These are phyloP conservation scores for Polygonum aviculare DNA, from an alignment of 148 eudicot species.

Conservation along the genomic window DNA sequence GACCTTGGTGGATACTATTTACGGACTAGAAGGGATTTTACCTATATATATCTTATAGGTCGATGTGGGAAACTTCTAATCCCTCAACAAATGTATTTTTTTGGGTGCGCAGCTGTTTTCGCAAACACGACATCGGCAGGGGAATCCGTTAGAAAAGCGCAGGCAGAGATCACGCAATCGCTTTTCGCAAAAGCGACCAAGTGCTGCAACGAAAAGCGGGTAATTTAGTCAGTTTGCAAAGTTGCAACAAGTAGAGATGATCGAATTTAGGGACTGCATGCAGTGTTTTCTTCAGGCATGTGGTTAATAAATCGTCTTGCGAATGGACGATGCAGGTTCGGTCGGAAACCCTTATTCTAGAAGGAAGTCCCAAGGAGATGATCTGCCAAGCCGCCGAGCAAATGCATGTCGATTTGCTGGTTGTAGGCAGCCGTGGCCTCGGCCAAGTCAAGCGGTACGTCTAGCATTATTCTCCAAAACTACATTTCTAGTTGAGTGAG, in stretches of 20 bases:
- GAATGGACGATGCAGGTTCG: constrained; percentile 14
- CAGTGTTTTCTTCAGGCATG: too few species aligned
- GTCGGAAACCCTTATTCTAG: constrained; percentile 26
- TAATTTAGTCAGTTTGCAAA: not conserved
- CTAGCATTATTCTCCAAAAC: too few species aligned
- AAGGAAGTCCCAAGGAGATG: constrained; percentile 57
- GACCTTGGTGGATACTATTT: too few species aligned
- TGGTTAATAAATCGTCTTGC: not conserved
- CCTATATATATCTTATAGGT: too few species aligned
- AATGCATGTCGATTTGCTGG: constrained; percentile 54
- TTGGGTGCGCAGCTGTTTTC: not conserved
- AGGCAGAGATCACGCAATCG: constrained; percentile 33
- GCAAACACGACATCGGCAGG: constrained; percentile 17
- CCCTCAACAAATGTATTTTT: too few species aligned
- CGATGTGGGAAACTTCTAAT: too few species aligned
- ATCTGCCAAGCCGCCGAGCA: constrained; percentile 52
- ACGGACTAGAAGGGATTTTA: too few species aligned
- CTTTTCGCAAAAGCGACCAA: constrained; percentile 45
- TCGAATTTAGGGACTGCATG: too few species aligned
- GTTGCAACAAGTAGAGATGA: too few species aligned
- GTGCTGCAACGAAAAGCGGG: constrained; percentile 29
- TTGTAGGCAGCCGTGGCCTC: constrained; percentile 73
- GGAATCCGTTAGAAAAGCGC: constrained; percentile 47
- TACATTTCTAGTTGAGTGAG: too few species aligned
- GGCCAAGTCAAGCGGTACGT: constrained; percentile 52